A percentile compares a stretch with the other conserved stretches of the same genome.
These are phyloP conservation scores for Ploettnerulaceae sp. DNA, from an alignment of 2,329 filamentous ascomycete species.

Conservation along the genomic window DNA sequence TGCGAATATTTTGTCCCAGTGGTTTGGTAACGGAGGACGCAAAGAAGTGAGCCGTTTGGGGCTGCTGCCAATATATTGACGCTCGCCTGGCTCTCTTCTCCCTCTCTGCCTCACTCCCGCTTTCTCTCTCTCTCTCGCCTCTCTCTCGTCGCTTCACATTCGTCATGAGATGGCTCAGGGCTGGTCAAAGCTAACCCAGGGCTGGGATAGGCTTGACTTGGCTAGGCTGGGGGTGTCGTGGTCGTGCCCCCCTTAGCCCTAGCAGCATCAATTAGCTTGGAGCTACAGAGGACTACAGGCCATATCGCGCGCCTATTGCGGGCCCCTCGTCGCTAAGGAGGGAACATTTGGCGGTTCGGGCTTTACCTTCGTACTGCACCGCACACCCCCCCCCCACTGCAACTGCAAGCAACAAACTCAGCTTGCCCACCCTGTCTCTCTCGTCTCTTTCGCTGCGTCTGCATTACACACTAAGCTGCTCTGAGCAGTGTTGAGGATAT, in stretches of 20 bases:
- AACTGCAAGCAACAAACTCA: background rate
- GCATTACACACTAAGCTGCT: background rate
- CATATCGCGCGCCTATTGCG: conserved; percentile 32
- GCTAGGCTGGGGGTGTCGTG: background rate
- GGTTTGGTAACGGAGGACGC: conserved; percentile 30
- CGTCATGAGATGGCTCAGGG: conserved; percentile 26
- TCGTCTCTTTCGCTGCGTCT: no score
- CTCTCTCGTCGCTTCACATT: conserved; percentile 10
- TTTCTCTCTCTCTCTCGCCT: background rate
- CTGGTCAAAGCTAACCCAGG: background rate
- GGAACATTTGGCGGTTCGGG: conserved; percentile 15
- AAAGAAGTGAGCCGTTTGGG: conserved; percentile 28
- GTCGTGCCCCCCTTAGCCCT: conserved; percentile 11
- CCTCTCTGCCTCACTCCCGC: conserved; percentile 3
- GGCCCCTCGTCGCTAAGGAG: conserved; percentile 27
- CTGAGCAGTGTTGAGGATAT: background rate
- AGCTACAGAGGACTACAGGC: conserved; percentile 8
- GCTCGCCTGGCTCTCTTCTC: no score
- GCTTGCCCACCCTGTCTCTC: no score
- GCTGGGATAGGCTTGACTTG: background rate
- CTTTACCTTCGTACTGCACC: background rate
- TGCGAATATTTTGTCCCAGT: conserved; percentile 24
- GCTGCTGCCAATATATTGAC: conserved; percentile 32
- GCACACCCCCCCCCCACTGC: background rate
- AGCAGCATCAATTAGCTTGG: conserved; percentile 1